Evolutionary conservation across 495 filamentous ascomycete genomes (phyloP).

Genomic region (Bacidia rubella): DNA sequence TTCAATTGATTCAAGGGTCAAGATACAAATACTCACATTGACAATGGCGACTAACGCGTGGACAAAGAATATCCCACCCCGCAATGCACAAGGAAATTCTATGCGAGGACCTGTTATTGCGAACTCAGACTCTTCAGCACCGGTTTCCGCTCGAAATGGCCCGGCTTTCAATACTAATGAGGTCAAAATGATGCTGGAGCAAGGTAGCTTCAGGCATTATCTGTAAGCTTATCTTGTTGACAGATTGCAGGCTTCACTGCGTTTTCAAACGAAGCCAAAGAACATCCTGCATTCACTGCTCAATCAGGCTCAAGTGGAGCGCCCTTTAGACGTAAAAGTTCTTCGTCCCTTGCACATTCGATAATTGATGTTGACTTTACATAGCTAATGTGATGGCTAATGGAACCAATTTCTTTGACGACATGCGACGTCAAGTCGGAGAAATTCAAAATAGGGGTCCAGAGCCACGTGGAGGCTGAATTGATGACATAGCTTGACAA

Average conservation of each 20-base stretch:
- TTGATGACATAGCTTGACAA: neutral
- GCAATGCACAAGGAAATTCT: neutral
- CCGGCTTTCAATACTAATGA: constrained; percentile 3
- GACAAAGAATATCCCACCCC: constrained; percentile 1
- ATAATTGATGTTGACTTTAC: neutral
- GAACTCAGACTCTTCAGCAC: neutral
- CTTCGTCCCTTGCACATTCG: neutral
- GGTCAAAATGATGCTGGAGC: constrained; percentile 1
- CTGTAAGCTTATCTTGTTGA: neutral
- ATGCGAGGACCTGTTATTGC: neutral
- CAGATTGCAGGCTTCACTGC: neutral
- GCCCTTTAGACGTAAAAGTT: neutral
- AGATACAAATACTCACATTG: no score
- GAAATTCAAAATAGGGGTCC: neutral
- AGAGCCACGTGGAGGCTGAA: constrained; percentile 4
- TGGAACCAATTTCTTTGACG: constrained; percentile 3
- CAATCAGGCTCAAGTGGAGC: neutral
- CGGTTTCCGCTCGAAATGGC: neutral
- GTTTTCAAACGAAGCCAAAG: neutral
- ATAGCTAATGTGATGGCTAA: neutral
- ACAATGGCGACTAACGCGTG: constrained; percentile 4
- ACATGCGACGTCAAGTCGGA: neutral
- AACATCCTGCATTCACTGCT: neutral
- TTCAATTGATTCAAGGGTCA: no score
- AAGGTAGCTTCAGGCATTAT: neutral